Conservation (phyloP, 1,139 yeast genomes). For the Kodamaea fungicola region DNA sequence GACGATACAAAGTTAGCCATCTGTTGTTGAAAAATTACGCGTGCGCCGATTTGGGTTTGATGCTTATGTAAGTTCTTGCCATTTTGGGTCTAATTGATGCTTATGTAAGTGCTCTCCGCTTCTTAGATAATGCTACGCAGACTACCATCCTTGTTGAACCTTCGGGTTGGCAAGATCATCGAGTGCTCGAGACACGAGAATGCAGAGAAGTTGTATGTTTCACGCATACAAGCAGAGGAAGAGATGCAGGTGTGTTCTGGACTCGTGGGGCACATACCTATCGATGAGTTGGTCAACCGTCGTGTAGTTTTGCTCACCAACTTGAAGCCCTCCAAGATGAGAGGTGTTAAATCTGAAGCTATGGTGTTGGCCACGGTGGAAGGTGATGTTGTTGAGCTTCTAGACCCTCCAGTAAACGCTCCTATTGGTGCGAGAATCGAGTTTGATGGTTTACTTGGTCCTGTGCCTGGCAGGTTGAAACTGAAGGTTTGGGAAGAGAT, state of each 20-base stretch:
- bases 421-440: slow-evolving; percentile 27
- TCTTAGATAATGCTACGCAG: too few relatives aligned
- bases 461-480: slow-evolving; percentile 27
- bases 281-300: slow-evolving; percentile 82
- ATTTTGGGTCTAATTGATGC: slow-evolving; percentile 17
- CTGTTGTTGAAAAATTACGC: neutral
- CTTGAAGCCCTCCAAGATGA: slow-evolving; percentile 87
- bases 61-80: slow-evolving; percentile 12
- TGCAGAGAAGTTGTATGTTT: slow-evolving; percentile 55
- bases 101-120: slow-evolving; percentile 1
- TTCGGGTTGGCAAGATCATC: slow-evolving; percentile 46
- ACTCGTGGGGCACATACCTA: slow-evolving; percentile 61
- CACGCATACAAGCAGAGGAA: slow-evolving; percentile 21
- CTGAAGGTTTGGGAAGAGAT: slow-evolving; percentile 33
- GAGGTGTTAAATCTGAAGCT: slow-evolving; percentile 71
- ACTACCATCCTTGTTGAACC: slow-evolving; percentile 15
- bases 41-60: neutral
- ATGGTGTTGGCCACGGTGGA: slow-evolving; percentile 54
- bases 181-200: slow-evolving; percentile 44
- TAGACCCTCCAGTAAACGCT: slow-evolving; percentile 20
- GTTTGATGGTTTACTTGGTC: slow-evolving; percentile 21
- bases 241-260: slow-evolving; percentile 55
- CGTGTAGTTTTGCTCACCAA: slow-evolving; percentile 81
- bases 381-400: slow-evolving; percentile 19
- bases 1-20: slow-evolving; percentile 49